Percentiles rank a stretch among this genome's conserved stretches.
phyloP scores from a whole-genome alignment of 306 rosid species.

The Begonia masoniana region DNA sequence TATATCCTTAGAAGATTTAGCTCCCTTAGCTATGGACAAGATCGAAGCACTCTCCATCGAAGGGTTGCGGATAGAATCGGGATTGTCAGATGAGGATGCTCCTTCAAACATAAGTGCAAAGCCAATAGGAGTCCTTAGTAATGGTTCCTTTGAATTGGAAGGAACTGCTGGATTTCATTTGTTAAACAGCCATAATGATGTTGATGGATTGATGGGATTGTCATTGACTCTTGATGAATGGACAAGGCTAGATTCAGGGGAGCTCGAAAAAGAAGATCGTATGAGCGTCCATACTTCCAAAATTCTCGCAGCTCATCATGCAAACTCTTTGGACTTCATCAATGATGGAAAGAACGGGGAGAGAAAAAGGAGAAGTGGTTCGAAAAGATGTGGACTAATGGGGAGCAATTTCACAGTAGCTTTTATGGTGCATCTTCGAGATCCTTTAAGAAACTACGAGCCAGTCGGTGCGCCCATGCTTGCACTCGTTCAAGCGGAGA shows the following conservation, averaged over 20 bases:
- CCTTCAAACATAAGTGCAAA: constrained; percentile 62
- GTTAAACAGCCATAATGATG: constrained; percentile 32
- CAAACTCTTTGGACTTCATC: constrained; percentile 49
- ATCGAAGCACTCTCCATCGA: constrained; percentile 83
- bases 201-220: constrained; percentile 74
- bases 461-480: constrained; percentile 90
- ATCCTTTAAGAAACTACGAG: constrained; percentile 76
- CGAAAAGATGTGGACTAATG: constrained; percentile 57
- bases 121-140: constrained; percentile 32
- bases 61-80: constrained; percentile 88
- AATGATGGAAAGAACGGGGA: constrained; percentile 44
- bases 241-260: constrained; percentile 87
- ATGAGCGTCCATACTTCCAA: constrained; percentile 70
- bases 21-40: constrained; percentile 80
- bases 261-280: constrained; percentile 57
- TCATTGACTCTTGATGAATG: constrained; percentile 86
- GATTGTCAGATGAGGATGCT: constrained; percentile 65
- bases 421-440: constrained; percentile 87
- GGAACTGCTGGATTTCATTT: constrained; percentile 78
- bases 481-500: constrained; percentile 75
- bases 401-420: constrained; percentile 88
- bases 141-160: constrained; percentile 51
- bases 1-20: constrained; percentile 81
- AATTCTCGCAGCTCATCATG: constrained; percentile 87
- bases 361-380: constrained; percentile 42